Base-by-base conservation (phyloP, 2,329 filamentous ascomycete species). In the Alternaria ethzedia region DNA sequence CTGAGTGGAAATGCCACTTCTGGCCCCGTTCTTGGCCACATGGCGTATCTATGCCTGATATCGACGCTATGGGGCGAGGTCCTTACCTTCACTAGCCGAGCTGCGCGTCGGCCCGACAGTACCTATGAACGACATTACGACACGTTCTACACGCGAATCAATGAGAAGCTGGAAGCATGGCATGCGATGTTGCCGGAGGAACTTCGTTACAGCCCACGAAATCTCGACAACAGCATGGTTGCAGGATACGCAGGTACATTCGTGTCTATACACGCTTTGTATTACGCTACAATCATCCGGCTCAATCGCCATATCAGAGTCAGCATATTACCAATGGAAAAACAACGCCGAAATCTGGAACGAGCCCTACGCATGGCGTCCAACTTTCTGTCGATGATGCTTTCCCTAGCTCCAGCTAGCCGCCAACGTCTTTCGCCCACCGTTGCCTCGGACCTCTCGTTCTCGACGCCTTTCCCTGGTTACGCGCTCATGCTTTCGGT, bases 1-100 rank as follows among this genome's bases (percentile, higher is more conserved):
- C 82, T 85, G 44, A 76, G 79, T 32, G 74, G 79, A 25, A 68
- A 76, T 25, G 71, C 70, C 6, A 61, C 75, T 13, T 65, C 70
- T 8, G 67, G 76, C 5, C 79, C 81, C 54, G 69, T 81, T 51
- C 72, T 84, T 54, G 80, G 81, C 63, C 74, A 86, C 8, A 87
- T 90, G 81, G 87, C 86, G 2, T 87, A 89, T 70, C 78, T 91
- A 26, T 85, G 89, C 56, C 83, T 90, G 58, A 85, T 91, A 50
- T 83, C 87, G 15, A 85, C 88, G 17, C 84, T 91, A 8, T 92
- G 89, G 89, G 88, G 86, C 7, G 87, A 89, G 54, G 86, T 90
- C 2, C 85, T 89, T 72, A 84, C 86, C 13, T 86, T 87, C 51
- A 85, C 88, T 15, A 87, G 87, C 69, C 84, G 87, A 47, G 77